These are phyloP conservation scores for Lentinula novae-zelandiae DNA, from an alignment of 1,284 basidiomycete species.

Conservation along the genomic window DNA sequence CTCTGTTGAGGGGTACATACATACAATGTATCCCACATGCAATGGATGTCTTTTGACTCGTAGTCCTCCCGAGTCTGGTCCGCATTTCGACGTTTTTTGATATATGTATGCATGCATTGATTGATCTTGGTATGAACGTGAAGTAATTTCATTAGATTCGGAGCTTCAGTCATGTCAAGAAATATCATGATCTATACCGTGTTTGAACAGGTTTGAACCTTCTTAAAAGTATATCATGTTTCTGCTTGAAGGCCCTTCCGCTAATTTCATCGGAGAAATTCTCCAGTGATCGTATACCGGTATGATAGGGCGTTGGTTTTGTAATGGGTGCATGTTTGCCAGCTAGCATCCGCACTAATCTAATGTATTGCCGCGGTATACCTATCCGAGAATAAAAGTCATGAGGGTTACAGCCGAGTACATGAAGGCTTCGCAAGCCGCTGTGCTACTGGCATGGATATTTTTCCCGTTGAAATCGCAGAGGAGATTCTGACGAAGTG, in stretches of 20 bases:
- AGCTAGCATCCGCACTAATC: not conserved
- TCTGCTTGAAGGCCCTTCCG: not conserved
- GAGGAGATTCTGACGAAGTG: not conserved
- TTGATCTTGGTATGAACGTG: too few relatives aligned
- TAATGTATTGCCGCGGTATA: not conserved
- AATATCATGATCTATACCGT: too few relatives aligned
- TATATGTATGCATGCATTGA: too few relatives aligned
- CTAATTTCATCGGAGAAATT: not conserved
- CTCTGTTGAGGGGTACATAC: not conserved
- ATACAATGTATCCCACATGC: not conserved
- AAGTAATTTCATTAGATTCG: not conserved
- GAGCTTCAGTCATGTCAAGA: not conserved
- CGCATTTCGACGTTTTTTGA: too few relatives aligned
- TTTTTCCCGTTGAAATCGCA: not conserved
- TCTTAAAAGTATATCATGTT: too few relatives aligned
- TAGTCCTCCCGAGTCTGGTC: too few relatives aligned
- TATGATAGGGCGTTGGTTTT: not conserved
- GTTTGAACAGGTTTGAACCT: too few relatives aligned
- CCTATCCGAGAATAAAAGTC: not conserved
- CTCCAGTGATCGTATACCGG: not conserved
- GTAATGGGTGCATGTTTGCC: not conserved
- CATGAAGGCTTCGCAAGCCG: not conserved
- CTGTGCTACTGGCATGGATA: not conserved
- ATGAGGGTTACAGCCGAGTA: not conserved
- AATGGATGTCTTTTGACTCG: not conserved